Evolutionary conservation across 139 green algal species (phyloP).

Genomic region (Marvania coccoides): DNA sequence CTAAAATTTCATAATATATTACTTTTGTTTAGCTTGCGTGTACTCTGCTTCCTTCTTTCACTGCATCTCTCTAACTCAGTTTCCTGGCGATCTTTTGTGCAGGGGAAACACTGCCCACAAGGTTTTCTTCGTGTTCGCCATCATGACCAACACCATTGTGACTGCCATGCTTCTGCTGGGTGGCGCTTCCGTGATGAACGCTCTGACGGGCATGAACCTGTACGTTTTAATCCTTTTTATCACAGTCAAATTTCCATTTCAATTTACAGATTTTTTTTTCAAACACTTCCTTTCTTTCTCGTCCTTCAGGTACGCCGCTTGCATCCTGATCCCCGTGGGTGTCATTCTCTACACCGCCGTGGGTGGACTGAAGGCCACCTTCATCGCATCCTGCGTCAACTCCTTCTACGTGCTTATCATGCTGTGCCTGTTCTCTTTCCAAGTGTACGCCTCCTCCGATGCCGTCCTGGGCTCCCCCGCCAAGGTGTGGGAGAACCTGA

Average conservation of each 20-base stretch:
- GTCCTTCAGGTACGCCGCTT: constrained; percentile 21
- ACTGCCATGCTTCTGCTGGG: constrained; percentile 88
- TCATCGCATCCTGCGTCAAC: constrained; percentile 78
- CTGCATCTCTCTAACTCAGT: too few relatives aligned
- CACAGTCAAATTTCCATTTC: background rate
- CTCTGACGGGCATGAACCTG: constrained; percentile 70
- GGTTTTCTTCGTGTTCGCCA: constrained; percentile 77
- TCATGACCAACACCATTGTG: constrained; percentile 88
- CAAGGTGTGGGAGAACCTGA: constrained; percentile 68
- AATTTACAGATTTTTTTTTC: background rate
- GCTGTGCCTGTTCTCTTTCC: constrained; percentile 77
- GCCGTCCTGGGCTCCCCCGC: constrained; percentile 46
- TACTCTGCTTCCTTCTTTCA: too few relatives aligned
- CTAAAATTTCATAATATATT: too few relatives aligned
- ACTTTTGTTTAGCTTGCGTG: too few relatives aligned
- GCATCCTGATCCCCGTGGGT: constrained; percentile 34
- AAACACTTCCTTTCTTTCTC: too few relatives aligned
- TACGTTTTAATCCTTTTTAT: constrained; percentile 14
- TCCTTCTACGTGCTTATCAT: constrained; percentile 82
- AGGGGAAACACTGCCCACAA: constrained; percentile 58
- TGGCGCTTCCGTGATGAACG: constrained; percentile 79
- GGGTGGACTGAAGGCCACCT: constrained; percentile 66
- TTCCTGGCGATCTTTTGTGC: too few relatives aligned
- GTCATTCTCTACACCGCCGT: constrained; percentile 87
- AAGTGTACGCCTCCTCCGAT: constrained; percentile 56